Conservation (phyloP, 371 early-diverging fungal genomes). For the Rhizopus sp. region DNA sequence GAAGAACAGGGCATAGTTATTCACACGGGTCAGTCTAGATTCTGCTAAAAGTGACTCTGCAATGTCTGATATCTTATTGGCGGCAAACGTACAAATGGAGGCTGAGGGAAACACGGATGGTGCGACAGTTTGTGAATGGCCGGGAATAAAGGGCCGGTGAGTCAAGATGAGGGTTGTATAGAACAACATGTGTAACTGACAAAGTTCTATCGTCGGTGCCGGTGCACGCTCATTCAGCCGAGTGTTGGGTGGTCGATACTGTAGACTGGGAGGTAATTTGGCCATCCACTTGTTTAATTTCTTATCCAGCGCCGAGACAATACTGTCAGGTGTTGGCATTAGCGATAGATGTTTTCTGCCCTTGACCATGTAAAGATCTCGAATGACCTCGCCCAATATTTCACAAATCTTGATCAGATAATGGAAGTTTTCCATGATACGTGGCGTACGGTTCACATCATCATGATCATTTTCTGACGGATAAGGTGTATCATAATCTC, state of each 20-base stretch:
- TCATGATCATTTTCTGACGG: slow-evolving; percentile 43
- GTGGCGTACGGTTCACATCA: slow-evolving; percentile 27
- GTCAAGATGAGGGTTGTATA: slow-evolving; percentile 75
- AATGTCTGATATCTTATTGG: slow-evolving; percentile 59
- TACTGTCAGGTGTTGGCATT: slow-evolving; percentile 38
- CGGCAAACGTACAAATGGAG: slow-evolving; percentile 57
- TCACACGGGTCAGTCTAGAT: slow-evolving; percentile 31
- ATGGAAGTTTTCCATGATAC: slow-evolving; percentile 43
- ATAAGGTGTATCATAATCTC: slow-evolving; percentile 51
- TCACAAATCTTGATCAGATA: slow-evolving; percentile 47
- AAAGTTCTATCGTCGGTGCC: slow-evolving; percentile 45
- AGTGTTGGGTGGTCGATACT: slow-evolving; percentile 49
- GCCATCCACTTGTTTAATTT: slow-evolving; percentile 55
- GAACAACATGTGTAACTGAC: slow-evolving; percentile 68
- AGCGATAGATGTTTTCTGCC: slow-evolving; percentile 37
- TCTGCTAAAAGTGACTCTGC: slow-evolving; percentile 40
- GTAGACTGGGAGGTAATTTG: slow-evolving; percentile 38
- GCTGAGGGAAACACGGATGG: slow-evolving; percentile 50
- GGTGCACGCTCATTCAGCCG: slow-evolving; percentile 29
- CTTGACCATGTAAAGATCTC: slow-evolving; percentile 48
- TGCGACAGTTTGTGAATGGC: slow-evolving; percentile 27
- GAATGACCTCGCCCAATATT: slow-evolving; percentile 43
- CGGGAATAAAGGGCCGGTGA: slow-evolving; percentile 69
- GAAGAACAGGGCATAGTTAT: slow-evolving; percentile 45
- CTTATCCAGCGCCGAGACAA: slow-evolving; percentile 47